Percentiles rank a stretch among this genome's conserved stretches.
phyloP scores from a whole-genome alignment of 768 basidiomycete genomes.

The Dentipellis fragilis region DNA sequence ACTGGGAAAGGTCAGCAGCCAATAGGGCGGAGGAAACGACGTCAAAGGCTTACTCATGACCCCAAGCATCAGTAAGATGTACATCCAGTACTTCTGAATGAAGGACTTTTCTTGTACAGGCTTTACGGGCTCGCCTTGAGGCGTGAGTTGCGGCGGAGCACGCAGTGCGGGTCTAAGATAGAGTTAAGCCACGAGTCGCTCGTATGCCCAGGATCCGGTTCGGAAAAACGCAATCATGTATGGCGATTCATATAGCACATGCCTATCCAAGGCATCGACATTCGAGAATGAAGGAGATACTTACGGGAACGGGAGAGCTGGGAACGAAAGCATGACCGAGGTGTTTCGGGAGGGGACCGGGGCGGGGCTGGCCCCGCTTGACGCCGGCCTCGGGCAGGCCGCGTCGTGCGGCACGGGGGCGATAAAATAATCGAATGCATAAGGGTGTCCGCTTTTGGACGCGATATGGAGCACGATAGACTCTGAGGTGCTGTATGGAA shows the following conservation, averaged over 20 bases:
- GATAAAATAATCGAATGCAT: slow-evolving; percentile 64
- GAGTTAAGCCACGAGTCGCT: background rate
- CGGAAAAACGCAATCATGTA: too few species aligned
- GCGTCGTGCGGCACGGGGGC: slow-evolving; percentile 61
- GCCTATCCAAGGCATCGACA: background rate
- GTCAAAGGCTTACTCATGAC: slow-evolving; percentile 42
- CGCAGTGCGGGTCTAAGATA: slow-evolving; percentile 53
- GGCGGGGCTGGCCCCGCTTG: background rate
- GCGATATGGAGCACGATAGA: slow-evolving; percentile 46
- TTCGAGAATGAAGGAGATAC: slow-evolving; percentile 15
- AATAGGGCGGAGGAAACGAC: background rate
- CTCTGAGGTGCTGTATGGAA: slow-evolving; percentile 43
- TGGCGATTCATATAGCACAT: background rate
- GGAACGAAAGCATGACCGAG: slow-evolving; percentile 35
- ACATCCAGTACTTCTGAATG: slow-evolving; percentile 88
- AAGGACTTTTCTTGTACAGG: slow-evolving; percentile 66
- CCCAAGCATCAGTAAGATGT: slow-evolving; percentile 49
- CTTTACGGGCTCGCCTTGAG: slow-evolving; percentile 53
- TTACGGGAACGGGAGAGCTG: slow-evolving; percentile 49
- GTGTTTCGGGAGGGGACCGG: slow-evolving; percentile 32
- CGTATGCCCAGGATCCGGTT: too few species aligned
- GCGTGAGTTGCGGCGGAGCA: slow-evolving; percentile 54
- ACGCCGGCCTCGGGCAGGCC: slow-evolving; percentile 34
- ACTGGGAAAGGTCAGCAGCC: background rate
- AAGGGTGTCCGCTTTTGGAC: slow-evolving; percentile 34